These are phyloP conservation scores for Tulasnella calospora DNA, from an alignment of 768 basidiomycete genomes.

Conservation along the genomic window DNA sequence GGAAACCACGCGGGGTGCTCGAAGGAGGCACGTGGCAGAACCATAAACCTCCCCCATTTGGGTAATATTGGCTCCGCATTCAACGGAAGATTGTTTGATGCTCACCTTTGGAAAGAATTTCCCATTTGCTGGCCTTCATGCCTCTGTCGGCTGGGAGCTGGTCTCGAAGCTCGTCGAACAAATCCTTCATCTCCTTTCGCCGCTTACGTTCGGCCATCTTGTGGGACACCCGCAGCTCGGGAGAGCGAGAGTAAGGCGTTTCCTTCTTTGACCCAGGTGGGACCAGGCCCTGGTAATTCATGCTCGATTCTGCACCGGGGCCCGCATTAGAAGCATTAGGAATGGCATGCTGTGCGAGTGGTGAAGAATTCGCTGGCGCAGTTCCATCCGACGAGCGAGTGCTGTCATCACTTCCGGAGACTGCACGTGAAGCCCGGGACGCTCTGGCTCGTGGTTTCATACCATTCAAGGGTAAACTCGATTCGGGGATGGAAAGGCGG, in stretches of 20 bases:
- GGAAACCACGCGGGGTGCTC: not conserved
- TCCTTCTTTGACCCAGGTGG: not conserved
- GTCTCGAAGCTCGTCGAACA: constrained; percentile 94
- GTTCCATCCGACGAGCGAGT: not conserved
- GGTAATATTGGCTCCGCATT: constrained; percentile 3
- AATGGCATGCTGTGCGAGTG: constrained; percentile 1
- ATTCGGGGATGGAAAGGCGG: constrained; percentile 22
- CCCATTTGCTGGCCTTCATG: constrained; percentile 99
- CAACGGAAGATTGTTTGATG: constrained; percentile 19
- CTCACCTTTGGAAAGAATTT: constrained; percentile 92
- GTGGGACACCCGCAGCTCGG: constrained; percentile 90
- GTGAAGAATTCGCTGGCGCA: not conserved
- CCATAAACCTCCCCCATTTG: constrained; percentile 3
- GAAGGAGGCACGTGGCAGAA: constrained; percentile 6
- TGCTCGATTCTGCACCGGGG: not conserved
- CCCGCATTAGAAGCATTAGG: not conserved
- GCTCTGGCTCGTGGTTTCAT: constrained; percentile 20
- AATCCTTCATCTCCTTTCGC: constrained; percentile 97
- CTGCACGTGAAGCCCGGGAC: not conserved
- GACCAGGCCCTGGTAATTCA: not conserved
- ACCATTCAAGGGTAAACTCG: constrained; percentile 21
- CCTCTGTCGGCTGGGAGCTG: constrained; percentile 86
- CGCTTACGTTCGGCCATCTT: constrained; percentile 96
- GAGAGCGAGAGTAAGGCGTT: constrained; percentile 91
- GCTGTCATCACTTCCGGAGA: not conserved